These are phyloP conservation scores for Mallotus nudiflorus DNA, from an alignment of 345 rosid genomes.

Conservation along the genomic window DNA sequence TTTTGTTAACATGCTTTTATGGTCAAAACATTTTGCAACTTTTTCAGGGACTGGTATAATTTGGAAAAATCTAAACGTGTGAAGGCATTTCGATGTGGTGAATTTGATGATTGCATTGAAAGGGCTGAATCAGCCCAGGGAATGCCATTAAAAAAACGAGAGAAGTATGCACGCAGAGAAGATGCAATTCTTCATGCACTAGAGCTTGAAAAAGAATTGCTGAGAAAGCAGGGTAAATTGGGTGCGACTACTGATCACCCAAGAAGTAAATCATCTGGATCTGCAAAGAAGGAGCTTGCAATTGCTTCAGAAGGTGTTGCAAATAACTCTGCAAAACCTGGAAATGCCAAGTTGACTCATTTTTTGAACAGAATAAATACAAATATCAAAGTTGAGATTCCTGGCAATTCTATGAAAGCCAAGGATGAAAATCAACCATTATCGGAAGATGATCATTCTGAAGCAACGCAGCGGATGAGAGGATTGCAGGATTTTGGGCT, in stretches of 20 bases:
- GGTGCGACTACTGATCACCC: slow-evolving; percentile 29
- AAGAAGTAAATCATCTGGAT: slow-evolving; percentile 40
- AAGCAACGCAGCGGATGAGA: slow-evolving; percentile 73
- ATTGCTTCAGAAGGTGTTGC: slow-evolving; percentile 42
- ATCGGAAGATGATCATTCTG: slow-evolving; percentile 48
- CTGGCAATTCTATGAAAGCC: slow-evolving; percentile 27
- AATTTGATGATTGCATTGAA: slow-evolving; percentile 91
- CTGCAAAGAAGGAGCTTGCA: slow-evolving; percentile 41
- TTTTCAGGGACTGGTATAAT: slow-evolving; percentile 96
- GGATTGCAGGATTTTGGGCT: slow-evolving; percentile 85
- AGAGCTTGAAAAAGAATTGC: slow-evolving; percentile 82
- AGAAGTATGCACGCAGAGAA: slow-evolving; percentile 99
- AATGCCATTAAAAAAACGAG: slow-evolving; percentile 82
- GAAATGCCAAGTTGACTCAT: slow-evolving; percentile 34
- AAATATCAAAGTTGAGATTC: slow-evolving; percentile 29
- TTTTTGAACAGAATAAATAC: slow-evolving; percentile 31
- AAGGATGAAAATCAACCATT: slow-evolving; percentile 30
- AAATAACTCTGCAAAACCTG: slow-evolving; percentile 41
- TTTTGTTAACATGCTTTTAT: background rate
- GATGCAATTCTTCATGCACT: slow-evolving; percentile 99
- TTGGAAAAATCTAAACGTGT: slow-evolving; percentile 98
- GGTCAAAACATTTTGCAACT: slow-evolving; percentile 6
- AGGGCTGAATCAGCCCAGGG: slow-evolving; percentile 81
- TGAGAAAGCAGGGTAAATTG: slow-evolving; percentile 54
- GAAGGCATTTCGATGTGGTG: slow-evolving; percentile 95